A percentile compares a stretch with the other conserved stretches of the same genome.
These are phyloP conservation scores for Erodium moschatum DNA, from an alignment of 441 rosid species.

Conservation along the genomic window DNA sequence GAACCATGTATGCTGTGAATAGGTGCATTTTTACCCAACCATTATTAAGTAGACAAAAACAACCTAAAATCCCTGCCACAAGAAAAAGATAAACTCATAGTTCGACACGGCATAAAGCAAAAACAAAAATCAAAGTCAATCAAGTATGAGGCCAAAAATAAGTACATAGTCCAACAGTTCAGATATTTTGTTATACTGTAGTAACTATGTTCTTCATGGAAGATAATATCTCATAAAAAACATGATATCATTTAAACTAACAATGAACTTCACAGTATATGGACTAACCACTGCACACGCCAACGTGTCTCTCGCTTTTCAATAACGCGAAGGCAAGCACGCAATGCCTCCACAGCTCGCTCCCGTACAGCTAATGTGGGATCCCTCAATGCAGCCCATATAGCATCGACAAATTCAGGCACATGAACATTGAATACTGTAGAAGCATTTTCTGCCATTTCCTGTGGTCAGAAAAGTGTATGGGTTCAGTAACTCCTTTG, in stretches of 20 bases:
- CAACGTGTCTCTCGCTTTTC: slow-evolving; percentile 99
- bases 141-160: background rate
- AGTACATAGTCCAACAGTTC: background rate
- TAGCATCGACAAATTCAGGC: slow-evolving; percentile 91
- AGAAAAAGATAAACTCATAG: background rate
- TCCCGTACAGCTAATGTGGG: slow-evolving; percentile 81
- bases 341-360: slow-evolving; percentile 94
- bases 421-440: slow-evolving; percentile 98
- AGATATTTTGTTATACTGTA: background rate
- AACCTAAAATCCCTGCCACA: slow-evolving; percentile 78
- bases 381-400: slow-evolving; percentile 98
- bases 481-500: background rate
- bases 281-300: slow-evolving; percentile 94
- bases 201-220: background rate
- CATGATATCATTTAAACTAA: background rate
- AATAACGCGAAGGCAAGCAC: slow-evolving; percentile 97
- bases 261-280: slow-evolving; percentile 11
- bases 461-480: slow-evolving; percentile 31
- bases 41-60: slow-evolving; percentile 99
- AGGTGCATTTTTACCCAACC: slow-evolving; percentile 91
- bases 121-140: background rate
- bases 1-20: slow-evolving; percentile 99
- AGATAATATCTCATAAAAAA: background rate
- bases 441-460: slow-evolving; percentile 99
- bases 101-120: background rate